A percentile compares a stretch with the other conserved stretches of the same genome.
Conservation (phyloP, 75 land plant species). For the Cupressus sempervirens region DNA sequence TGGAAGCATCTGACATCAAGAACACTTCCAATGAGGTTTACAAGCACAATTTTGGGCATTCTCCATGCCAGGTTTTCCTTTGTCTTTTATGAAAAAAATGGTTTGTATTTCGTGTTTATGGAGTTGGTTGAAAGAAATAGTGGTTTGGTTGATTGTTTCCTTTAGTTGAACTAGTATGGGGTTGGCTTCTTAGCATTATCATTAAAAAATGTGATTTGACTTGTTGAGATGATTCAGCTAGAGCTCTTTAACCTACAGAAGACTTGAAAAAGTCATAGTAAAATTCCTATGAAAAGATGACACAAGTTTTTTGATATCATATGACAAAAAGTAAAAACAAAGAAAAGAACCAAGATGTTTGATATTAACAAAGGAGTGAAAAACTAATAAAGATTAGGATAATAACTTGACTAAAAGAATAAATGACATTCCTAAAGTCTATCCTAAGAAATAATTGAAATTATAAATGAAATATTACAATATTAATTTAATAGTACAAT, state of each 20-base stretch:
- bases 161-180: neutral
- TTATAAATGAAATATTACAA: too few relatives aligned
- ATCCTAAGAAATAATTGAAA: too few relatives aligned
- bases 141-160: neutral
- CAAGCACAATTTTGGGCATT: slow-evolving; percentile 82
- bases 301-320: too few relatives aligned
- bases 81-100: neutral
- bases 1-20: slow-evolving; percentile 93
- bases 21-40: slow-evolving; percentile 89
- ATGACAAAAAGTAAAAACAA: too few relatives aligned
- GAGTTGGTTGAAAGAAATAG: neutral
- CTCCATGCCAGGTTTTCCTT: slow-evolving; percentile 74
- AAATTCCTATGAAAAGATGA: too few relatives aligned
- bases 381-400: too few relatives aligned
- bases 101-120: neutral
- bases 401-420: too few relatives aligned
- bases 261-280: neutral
- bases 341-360: too few relatives aligned
- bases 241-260: neutral
- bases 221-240: neutral
- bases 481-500: too few relatives aligned
- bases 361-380: too few relatives aligned
- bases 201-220: neutral
- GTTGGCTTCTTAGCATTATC: neutral
- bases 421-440: too few relatives aligned